These are phyloP conservation scores for Stephanodiscus triporus DNA, from an alignment of 108 stramenopile species.

Conservation along the genomic window DNA sequence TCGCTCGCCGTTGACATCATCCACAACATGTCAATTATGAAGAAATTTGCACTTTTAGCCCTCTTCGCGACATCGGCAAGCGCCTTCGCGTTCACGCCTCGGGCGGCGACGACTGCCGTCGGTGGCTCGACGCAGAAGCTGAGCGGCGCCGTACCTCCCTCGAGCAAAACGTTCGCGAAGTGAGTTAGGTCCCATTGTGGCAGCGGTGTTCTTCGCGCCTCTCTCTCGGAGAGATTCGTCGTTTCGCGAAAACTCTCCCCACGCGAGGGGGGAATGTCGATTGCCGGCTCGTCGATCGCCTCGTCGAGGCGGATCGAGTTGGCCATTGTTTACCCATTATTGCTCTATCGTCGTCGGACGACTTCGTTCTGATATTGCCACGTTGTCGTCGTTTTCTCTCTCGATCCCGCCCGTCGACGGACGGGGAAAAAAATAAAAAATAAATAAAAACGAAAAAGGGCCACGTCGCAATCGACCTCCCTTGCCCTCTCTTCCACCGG, in stretches of 20 bases:
- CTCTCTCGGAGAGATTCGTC: too few species aligned
- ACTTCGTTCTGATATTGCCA: too few species aligned
- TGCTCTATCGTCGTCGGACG: too few species aligned
- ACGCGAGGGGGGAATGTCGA: too few species aligned
- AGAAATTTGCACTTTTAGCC: constrained; percentile 75
- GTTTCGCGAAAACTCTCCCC: too few species aligned
- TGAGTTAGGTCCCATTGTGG: constrained; percentile 18
- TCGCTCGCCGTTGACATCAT: too few species aligned
- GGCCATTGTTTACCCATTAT: too few species aligned
- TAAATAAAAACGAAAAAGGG: not conserved
- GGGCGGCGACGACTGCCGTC: constrained; percentile 30
- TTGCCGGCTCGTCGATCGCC: too few species aligned
- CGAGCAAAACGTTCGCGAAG: constrained; percentile 28
- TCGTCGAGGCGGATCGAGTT: too few species aligned
- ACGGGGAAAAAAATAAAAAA: too few species aligned
- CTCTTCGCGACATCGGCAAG: constrained; percentile 65
- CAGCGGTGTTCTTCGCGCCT: not conserved
- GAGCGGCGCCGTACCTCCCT: constrained; percentile 12
- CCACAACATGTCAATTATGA: constrained; percentile 47
- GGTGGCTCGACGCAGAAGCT: constrained; percentile 29
- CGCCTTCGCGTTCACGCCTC: constrained; percentile 63
- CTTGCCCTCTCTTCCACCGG: constrained; percentile 71
- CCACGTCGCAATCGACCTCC: constrained; percentile 44
- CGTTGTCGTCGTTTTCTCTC: not conserved
- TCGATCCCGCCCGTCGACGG: not conserved